Conservation (phyloP, 331 rosid genomes). For the Phaseolus coccineus region DNA sequence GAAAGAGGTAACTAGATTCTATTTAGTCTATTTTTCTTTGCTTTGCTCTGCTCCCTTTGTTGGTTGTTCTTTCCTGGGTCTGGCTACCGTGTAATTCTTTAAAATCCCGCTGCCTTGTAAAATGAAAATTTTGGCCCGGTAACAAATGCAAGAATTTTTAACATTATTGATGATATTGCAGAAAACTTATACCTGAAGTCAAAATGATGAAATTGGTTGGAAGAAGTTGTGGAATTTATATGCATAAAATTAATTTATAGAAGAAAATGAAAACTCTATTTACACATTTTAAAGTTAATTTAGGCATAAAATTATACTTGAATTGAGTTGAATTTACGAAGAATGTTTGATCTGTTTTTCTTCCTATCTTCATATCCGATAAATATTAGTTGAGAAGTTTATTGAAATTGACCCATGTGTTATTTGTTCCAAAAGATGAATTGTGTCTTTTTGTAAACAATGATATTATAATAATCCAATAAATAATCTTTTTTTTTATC, state of each 20-base stretch:
- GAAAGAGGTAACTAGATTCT: conserved; percentile 1
- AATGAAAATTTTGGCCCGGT: not conserved
- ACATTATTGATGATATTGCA: too few relatives aligned
- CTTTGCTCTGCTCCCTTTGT: conserved; percentile 12
- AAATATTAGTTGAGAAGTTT: not conserved
- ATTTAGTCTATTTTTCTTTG: not conserved
- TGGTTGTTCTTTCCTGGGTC: conserved; percentile 22
- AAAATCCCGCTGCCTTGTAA: not conserved
- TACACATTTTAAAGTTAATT: too few relatives aligned
- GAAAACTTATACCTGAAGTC: too few relatives aligned
- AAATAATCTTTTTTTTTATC: too few relatives aligned
- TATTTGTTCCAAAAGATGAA: not conserved
- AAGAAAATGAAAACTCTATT: not conserved
- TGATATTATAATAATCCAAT: too few relatives aligned
- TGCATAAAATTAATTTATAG: not conserved
- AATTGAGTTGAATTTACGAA: not conserved
- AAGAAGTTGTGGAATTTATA: not conserved
- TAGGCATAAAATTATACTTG: too few relatives aligned
- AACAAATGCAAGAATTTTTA: not conserved
- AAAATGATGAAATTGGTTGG: conserved; percentile 5
- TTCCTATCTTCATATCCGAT: not conserved
- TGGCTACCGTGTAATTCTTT: not conserved
- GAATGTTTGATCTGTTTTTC: not conserved
- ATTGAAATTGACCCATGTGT: not conserved
- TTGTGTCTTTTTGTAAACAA: not conserved